phyloP scores from a whole-genome alignment of 2,329 filamentous ascomycete species.

The Cercospora beticola region DNA sequence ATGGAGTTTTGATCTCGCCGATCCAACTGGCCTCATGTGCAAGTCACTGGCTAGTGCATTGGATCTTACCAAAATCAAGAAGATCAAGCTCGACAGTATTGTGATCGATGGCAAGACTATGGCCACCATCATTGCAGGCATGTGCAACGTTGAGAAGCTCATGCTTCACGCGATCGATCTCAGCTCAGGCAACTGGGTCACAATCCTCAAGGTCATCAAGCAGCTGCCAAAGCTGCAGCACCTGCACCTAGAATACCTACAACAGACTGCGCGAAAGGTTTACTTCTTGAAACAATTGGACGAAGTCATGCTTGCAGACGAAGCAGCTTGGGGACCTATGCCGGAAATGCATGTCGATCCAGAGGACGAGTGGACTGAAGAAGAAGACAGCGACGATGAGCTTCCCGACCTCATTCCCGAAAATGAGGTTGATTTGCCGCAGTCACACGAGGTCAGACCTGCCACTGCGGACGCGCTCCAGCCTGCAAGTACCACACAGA shows the following conservation, averaged over 20 bases:
- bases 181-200: slow-evolving; percentile 26
- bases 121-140: slow-evolving; percentile 11
- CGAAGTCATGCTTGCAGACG: background rate
- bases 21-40: slow-evolving; percentile 11
- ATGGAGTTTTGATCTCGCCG: slow-evolving; percentile 14
- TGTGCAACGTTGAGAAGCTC: slow-evolving; percentile 15
- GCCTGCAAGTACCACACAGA: background rate
- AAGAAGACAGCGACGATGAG: slow-evolving; percentile 7
- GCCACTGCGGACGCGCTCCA: background rate
- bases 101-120: slow-evolving; percentile 17
- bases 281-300: slow-evolving; percentile 32
- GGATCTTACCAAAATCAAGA: slow-evolving; percentile 18
- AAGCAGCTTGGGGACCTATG: slow-evolving; percentile 9
- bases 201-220: slow-evolving; percentile 28
- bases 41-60: slow-evolving; percentile 11
- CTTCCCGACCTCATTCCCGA: slow-evolving; percentile 12
- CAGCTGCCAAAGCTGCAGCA: slow-evolving; percentile 29
- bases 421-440: background rate
- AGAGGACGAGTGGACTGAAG: slow-evolving; percentile 17
- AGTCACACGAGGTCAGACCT: background rate
- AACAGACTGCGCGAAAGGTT: slow-evolving; percentile 25
- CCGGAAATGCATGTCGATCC: slow-evolving; percentile 5
- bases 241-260: slow-evolving; percentile 32
- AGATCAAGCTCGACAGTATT: slow-evolving; percentile 18
- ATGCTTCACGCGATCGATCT: slow-evolving; percentile 24